Evolutionary conservation across 768 basidiomycete species (phyloP).

Genomic region (Mycena pura): DNA sequence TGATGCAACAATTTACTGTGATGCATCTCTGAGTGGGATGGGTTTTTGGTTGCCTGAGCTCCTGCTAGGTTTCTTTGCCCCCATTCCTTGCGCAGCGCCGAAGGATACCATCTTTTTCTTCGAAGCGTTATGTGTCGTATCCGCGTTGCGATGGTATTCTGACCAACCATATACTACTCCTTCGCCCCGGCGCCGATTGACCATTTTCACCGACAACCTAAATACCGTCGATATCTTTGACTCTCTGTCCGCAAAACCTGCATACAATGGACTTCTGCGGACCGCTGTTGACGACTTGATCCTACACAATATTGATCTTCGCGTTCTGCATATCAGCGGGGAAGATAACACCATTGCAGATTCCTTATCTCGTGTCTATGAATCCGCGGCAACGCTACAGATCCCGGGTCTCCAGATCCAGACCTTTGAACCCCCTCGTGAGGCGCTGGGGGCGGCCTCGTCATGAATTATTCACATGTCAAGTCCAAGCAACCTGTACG

Average conservation of each 20-base stretch:
- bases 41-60: too few relatives aligned
- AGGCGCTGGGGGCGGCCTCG: too few relatives aligned
- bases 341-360: conserved; percentile 37
- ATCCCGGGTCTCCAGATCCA: too few relatives aligned
- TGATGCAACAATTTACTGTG: conserved; percentile 1
- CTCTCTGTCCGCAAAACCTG: conserved; percentile 21
- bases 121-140: too few relatives aligned
- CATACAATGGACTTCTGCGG: conserved; percentile 35
- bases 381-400: not conserved
- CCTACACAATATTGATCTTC: conserved; percentile 11
- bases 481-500: too few relatives aligned
- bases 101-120: too few relatives aligned
- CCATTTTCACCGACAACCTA: too few relatives aligned
- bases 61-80: too few relatives aligned
- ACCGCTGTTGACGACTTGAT: conserved; percentile 26
- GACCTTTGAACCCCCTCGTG: too few relatives aligned
- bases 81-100: too few relatives aligned
- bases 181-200: conserved; percentile 18
- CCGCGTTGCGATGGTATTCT: too few relatives aligned
- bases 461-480: too few relatives aligned
- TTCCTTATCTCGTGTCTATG: conserved; percentile 35
- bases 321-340: conserved; percentile 35
- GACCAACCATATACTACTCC: conserved; percentile 9
- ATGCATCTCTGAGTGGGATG: not conserved
- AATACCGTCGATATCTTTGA: conserved; percentile 17